These are phyloP conservation scores for Aschersonia sp. DNA, from an alignment of 2,329 filamentous ascomycete species.

Conservation along the genomic window DNA sequence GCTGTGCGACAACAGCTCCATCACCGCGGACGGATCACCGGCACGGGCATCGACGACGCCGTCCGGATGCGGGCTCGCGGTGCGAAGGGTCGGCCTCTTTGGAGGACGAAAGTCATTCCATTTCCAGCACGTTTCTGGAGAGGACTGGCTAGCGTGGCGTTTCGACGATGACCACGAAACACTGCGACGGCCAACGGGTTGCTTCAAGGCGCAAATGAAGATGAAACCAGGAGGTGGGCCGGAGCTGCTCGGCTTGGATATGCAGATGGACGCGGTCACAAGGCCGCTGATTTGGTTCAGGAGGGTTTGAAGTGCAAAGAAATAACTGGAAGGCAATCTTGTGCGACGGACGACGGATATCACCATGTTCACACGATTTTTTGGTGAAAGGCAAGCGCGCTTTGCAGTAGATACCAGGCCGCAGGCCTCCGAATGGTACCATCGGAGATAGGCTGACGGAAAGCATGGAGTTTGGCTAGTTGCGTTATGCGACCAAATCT, in stretches of 20 bases:
- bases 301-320: conserved; percentile 1
- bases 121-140: conserved; percentile 8
- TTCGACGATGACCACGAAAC: conserved; percentile 8
- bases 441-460: too few relatives aligned
- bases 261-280: conserved; percentile 6
- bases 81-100: conserved; percentile 7
- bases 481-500: too few relatives aligned
- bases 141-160: conserved; percentile 9
- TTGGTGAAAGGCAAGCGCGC: too few relatives aligned
- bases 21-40: conserved; percentile 4
- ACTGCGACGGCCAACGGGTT: conserved; percentile 5
- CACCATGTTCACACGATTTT: too few relatives aligned
- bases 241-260: conserved; percentile 5
- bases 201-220: conserved; percentile 5
- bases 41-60: conserved; percentile 2
- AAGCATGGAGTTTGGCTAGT: too few relatives aligned
- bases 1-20: conserved; percentile 6
- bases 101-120: conserved; percentile 7
- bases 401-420: too few relatives aligned
- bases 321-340: not conserved
- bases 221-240: conserved; percentile 2
- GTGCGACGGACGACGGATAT: too few relatives aligned
- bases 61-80: conserved; percentile 7
- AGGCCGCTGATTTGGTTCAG: conserved; percentile 7
- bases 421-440: too few relatives aligned